Conservation (phyloP, 1,284 basidiomycete genomes). For the Trametes pubescens region DNA sequence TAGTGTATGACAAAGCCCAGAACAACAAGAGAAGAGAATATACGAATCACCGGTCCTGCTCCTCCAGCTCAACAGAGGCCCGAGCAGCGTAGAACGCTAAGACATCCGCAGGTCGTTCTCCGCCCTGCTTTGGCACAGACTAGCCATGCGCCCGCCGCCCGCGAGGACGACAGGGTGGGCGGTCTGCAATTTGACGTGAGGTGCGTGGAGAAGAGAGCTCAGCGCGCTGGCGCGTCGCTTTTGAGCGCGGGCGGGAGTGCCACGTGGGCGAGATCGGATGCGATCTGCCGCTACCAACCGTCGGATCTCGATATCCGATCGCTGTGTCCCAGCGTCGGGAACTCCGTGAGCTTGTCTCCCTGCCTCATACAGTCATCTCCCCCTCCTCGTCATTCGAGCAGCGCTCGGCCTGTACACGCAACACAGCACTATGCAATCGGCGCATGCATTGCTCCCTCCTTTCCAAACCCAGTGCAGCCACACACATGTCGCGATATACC, state of each 20-base stretch:
- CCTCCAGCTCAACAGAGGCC: conserved; percentile 35
- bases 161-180: conserved; percentile 25
- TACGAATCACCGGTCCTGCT: conserved; percentile 57
- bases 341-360: conserved; percentile 4
- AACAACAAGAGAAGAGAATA: conserved; percentile 33
- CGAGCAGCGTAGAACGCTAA: conserved; percentile 55
- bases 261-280: conserved; percentile 13
- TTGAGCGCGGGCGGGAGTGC: neutral
- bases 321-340: conserved; percentile 7
- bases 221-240: neutral
- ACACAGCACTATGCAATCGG: too few species aligned
- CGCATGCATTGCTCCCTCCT: neutral
- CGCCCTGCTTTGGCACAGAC: conserved; percentile 65
- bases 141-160: conserved; percentile 38
- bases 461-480: neutral
- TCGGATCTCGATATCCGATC: conserved; percentile 6
- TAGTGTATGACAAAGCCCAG: neutral
- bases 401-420: too few species aligned
- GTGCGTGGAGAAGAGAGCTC: conserved; percentile 47
- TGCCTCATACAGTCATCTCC: too few species aligned
- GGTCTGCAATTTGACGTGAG: conserved; percentile 61
- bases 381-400: too few species aligned
- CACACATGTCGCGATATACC: neutral
- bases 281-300: neutral
- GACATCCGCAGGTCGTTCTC: conserved; percentile 53